A percentile compares a stretch with the other conserved stretches of the same genome.
Conservation (phyloP, 306 rosid genomes). For the Fagus sylvatica region DNA sequence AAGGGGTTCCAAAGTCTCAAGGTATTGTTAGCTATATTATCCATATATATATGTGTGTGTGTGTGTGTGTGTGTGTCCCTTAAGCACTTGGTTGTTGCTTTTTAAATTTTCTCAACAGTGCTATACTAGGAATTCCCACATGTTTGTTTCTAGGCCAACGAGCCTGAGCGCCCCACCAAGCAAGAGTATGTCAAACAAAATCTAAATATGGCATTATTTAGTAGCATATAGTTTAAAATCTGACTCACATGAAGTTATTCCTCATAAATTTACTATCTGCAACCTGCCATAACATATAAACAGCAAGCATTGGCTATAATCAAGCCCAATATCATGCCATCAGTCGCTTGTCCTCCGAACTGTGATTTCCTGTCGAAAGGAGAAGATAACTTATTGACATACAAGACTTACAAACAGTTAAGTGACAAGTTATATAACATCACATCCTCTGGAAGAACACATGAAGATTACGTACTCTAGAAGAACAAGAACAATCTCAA, state of each 20-base stretch:
- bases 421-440: background rate
- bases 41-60: no score
- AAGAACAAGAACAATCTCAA: no score
- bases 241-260: constrained; percentile 68
- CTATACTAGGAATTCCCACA: background rate
- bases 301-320: constrained; percentile 72
- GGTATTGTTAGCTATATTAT: no score
- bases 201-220: constrained; percentile 14
- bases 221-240: constrained; percentile 30
- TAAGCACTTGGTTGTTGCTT: no score
- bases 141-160: constrained; percentile 5
- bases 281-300: constrained; percentile 65
- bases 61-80: no score
- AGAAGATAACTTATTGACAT: constrained; percentile 31
- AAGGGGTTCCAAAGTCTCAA: background rate
- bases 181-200: constrained; percentile 12
- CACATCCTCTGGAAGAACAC: background rate
- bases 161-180: constrained; percentile 21
- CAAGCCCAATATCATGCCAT: constrained; percentile 62
- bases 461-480: no score
- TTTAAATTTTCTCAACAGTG: no score
- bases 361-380: constrained; percentile 58
- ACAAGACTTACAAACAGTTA: background rate
- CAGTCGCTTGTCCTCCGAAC: constrained; percentile 43
- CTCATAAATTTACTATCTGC: constrained; percentile 58